A percentile compares a stretch with the other conserved stretches of the same genome.
These are phyloP conservation scores for Sclerotinia glacialis DNA, from an alignment of 2,329 filamentous ascomycete species.

Conservation along the genomic window DNA sequence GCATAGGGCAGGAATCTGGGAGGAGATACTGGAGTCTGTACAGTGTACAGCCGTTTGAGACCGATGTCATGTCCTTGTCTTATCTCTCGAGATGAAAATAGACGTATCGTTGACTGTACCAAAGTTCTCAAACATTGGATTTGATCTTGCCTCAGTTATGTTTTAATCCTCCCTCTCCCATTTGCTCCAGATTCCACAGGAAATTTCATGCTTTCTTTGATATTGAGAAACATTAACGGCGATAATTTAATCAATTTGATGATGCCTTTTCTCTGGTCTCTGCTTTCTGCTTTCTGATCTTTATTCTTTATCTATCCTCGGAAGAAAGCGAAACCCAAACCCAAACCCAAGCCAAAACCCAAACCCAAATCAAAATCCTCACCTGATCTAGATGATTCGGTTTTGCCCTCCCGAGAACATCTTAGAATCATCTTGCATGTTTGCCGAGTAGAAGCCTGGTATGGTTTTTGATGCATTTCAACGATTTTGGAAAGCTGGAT, in stretches of 20 bases:
- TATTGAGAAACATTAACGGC: not conserved
- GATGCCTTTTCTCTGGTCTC: too few species aligned
- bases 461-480: not conserved
- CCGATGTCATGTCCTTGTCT: not conserved
- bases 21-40: not conserved
- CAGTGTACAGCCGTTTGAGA: constrained; percentile 7
- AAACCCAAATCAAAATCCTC: not conserved
- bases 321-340: not conserved
- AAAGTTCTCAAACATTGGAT: not conserved
- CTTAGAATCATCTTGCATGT: constrained; percentile 16
- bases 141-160: not conserved
- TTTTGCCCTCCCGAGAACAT: constrained; percentile 15
- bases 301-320: not conserved
- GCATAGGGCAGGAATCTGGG: constrained; percentile 15
- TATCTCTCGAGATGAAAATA: not conserved
- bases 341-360: too few species aligned
- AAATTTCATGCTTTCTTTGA: not conserved
- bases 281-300: too few species aligned
- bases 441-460: not conserved
- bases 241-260: not conserved
- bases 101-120: not conserved
- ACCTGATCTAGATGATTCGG: constrained; percentile 9
- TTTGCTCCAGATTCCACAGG: not conserved
- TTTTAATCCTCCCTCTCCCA: not conserved
- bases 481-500: not conserved